Evolutionary conservation across 352 stramenopile genomes (phyloP), one percentile per base, ranked within the genome.

Genomic region (Peronospora destructor): DNA sequence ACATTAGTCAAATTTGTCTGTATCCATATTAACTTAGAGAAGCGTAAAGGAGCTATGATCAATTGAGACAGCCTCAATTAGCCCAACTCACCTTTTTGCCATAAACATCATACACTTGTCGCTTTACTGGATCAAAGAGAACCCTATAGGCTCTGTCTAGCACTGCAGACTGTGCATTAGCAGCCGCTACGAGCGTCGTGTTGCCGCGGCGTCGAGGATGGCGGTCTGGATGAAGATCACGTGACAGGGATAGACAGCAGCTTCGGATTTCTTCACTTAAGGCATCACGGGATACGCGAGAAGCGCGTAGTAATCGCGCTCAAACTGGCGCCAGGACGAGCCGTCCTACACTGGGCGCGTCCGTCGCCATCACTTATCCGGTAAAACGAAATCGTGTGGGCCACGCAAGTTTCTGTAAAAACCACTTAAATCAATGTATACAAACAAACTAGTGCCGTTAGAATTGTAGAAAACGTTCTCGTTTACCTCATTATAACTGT

Each of bases 241-340:
- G 76, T 36, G 83, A 91, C 2, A 92, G 64, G 30, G 63, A 58
- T 41, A 86, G 49, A 64, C 86, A 95, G 8, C 66, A 64, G 17
- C 55, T 61, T 47, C 83, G 76, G 38, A 95, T 81, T 45, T 86
- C 76, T 29, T 83, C 72, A n/a, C 54, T 51, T 0, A 57, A 61
- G 7, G 81, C 84, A 42, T 74, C 59, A 23, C 79, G 74, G 4
- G 61, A 9, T 23, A 94, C 73, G 9, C 81, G 33, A 95, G 64
- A 12, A 92, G 64, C 45, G 76, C 76, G 64, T 93, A 95, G 59
- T 92, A 92, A 61, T 92, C 81, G 57, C 72, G 71, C 61, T 88
- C 80, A 35, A 73, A 71, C 53, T 77, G 70, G 13, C 68, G 75
- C 64, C 64, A 84, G 45, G 61, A 70, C 14, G 49, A 46, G 33